Evolutionary conservation across 371 early-diverging fungal genomes (phyloP), one percentile per base, ranked within the genome.

Genomic region (Apophysomyces elegans): DNA sequence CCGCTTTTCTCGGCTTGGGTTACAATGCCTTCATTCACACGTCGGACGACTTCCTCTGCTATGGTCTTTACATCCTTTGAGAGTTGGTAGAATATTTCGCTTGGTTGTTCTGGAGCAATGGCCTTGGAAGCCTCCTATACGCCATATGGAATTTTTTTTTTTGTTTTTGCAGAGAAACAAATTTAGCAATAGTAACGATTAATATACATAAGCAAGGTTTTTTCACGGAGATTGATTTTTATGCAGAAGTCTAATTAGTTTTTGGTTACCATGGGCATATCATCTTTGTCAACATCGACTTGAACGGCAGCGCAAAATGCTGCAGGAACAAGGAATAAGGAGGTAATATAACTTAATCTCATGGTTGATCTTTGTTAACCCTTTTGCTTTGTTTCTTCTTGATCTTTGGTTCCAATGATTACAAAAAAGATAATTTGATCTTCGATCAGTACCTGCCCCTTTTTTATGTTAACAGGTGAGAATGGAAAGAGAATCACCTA

Each of bases 391-490:
- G 13, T 41, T 41, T 8, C 41, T 41, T 41, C 1, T 13, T 41
- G 54, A 16, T 13, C 11, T 47, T 18, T n/a, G 21, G 21, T 50
- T 21, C 9, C 21, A 11, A 50, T 50, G 46, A 13, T 45, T 18
- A 45, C 16, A 7, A n/a, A 13, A 13, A 14, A 45, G n/a, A 12
- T 45, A 45, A n/a, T 21, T 50, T 18, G 21, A 8, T 26, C 8
- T 50, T 50, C 11, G 41, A 41, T 50, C 21, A 21, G 16, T 50
- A 7, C 21, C 4, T 2, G 21, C 7, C 54, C 18, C 21, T n/a
- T 50, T 50, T 50, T 50, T 50, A 50, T 50, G 54, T 26, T 41
- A 13, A 26, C 7, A 50, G 9, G 54, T 50, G 54, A 50, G 54
- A 50, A 50, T 50, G 54, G 21, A 50, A 47, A 16, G 7, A 5